Conservation (phyloP, 2,329 filamentous ascomycete species). For the Cladosporium sp. region DNA sequence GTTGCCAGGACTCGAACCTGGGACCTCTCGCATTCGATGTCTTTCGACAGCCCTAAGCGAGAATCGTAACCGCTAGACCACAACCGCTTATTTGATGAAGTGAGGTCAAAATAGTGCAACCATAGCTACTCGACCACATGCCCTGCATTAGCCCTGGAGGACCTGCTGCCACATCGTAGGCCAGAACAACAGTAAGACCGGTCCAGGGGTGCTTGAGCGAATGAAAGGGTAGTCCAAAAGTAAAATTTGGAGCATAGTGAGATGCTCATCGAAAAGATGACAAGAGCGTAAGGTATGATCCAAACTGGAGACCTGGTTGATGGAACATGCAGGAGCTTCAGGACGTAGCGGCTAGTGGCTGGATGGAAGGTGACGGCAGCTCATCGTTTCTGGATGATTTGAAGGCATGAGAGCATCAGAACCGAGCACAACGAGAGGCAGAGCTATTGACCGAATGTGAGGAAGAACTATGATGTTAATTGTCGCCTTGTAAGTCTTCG, state of each 20-base stretch:
- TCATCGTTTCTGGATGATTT: background rate
- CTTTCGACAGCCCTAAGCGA: slow-evolving; percentile 14
- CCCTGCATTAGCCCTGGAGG: no score
- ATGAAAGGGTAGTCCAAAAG: no score
- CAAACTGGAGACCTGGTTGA: background rate
- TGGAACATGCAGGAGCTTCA: background rate
- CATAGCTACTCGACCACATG: no score
- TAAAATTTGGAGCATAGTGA: background rate
- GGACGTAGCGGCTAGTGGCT: background rate
- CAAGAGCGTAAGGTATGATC: background rate
- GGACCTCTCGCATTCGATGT: slow-evolving; percentile 17
- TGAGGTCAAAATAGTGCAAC: no score
- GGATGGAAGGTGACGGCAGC: background rate
- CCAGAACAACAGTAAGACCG: background rate
- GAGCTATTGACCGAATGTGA: background rate
- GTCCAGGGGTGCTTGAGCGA: background rate
- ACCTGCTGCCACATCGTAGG: background rate
- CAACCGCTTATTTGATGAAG: background rate
- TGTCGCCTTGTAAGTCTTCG: background rate
- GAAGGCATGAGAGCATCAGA: background rate
- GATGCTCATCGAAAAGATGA: background rate
- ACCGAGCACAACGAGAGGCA: background rate
- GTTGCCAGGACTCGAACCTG: slow-evolving; percentile 15
- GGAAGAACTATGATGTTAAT: background rate
- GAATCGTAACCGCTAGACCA: slow-evolving; percentile 19